Base-by-base conservation (phyloP, 2,329 filamentous ascomycete species). In the Alternaria solani region DNA sequence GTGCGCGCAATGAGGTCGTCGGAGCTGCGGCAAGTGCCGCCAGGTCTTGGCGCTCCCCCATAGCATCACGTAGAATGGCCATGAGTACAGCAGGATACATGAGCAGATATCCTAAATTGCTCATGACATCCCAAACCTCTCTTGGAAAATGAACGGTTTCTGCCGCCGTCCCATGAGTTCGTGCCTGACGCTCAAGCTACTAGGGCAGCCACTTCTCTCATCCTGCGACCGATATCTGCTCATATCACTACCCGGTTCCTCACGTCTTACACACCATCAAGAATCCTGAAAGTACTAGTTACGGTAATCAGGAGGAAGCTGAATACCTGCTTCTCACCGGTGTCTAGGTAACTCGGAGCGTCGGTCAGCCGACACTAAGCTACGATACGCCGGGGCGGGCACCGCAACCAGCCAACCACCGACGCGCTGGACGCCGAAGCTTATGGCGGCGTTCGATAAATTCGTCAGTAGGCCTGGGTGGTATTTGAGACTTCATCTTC, bases 1-100 rank as follows among this genome's bases (percentile, higher is more conserved):
- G 52, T 63, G 65, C 59, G 47, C 63, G 64, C 48, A 59, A 59
- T 59, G 58, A 57, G 46, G 52, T 64, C 68, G 66, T 68, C 60
- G 42, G 60, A 49, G 46, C 14, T 43, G 51, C 55, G 49, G 47
- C 43, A 43, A 62, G 56, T 55, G 63, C 65, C 63, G 69, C 59
- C 28, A 16, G 34, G 57, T 57, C 69, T 71, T 71, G 69, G 69
- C 69, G 34, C 47, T 47, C 28, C 36, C 20, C 5, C 11, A 14
- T 39, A 26, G 5, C 46, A 48, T 34, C 30, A 4, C 1, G 18
- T 25, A 25, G 7, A 48, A 1, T 18, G 11, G 18, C 46, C 0
- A 9, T 7, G 11, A 0, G 23, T 30, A 34, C 4, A 4, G 3
- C 8, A 11, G 0, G 7, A 23, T 5, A 16, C 8, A 16, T 23